phyloP scores from a whole-genome alignment of 805 yeast genomes.

The Yueomyces sp. region DNA sequence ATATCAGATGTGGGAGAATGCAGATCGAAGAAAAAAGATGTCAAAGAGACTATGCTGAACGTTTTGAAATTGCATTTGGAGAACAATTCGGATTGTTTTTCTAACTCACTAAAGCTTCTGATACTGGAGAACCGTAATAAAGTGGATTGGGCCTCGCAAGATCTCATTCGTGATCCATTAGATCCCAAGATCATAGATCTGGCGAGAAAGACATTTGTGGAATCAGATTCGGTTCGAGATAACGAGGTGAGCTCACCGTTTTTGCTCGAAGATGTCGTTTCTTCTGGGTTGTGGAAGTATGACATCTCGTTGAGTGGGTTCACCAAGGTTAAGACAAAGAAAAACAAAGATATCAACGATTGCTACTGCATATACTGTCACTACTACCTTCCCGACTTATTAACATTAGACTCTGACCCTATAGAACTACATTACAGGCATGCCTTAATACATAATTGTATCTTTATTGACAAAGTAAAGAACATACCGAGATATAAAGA shows the following conservation, averaged over 20 bases:
- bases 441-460: not conserved
- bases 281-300: constrained; percentile 40
- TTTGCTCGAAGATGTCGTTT: constrained; percentile 28
- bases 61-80: constrained; percentile 12
- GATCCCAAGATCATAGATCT: constrained; percentile 3
- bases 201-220: constrained; percentile 9
- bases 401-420: constrained; percentile 35
- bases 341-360: constrained; percentile 25
- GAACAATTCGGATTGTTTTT: constrained; percentile 5
- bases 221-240: constrained; percentile 17
- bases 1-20: constrained; percentile 13
- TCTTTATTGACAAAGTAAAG: not conserved
- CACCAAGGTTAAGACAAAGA: constrained; percentile 19
- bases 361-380: constrained; percentile 49
- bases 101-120: constrained; percentile 8
- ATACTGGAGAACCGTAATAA: constrained; percentile 13
- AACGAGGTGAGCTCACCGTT: not conserved
- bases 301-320: constrained; percentile 33
- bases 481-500: not conserved
- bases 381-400: constrained; percentile 23
- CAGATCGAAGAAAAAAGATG: constrained; percentile 13
- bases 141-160: constrained; percentile 2
- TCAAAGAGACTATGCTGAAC: constrained; percentile 13
- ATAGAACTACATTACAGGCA: constrained; percentile 30
- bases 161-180: constrained; percentile 11